phyloP scores from a whole-genome alignment of 1,284 basidiomycete genomes.

The Apiotrichum porosum region DNA sequence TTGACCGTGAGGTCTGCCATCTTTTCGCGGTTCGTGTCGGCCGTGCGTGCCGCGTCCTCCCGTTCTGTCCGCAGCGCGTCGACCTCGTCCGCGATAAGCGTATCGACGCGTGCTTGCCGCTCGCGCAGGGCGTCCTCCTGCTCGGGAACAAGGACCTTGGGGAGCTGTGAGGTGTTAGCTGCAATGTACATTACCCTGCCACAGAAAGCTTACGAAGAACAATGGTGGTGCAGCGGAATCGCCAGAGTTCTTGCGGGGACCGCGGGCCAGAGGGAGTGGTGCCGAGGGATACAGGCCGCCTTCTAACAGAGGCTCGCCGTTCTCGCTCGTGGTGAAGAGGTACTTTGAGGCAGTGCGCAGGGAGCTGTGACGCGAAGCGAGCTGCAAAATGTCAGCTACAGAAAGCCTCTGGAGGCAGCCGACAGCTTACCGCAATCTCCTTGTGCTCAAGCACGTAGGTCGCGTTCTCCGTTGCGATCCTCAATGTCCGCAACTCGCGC shows the following conservation, averaged over 20 bases:
- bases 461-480: slow-evolving; percentile 36
- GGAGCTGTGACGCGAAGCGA: slow-evolving; percentile 33
- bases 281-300: slow-evolving; percentile 27
- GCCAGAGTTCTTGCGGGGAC: slow-evolving; percentile 27
- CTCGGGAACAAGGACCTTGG: slow-evolving; percentile 38
- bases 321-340: slow-evolving; percentile 30
- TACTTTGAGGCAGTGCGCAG: slow-evolving; percentile 34
- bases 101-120: slow-evolving; percentile 28
- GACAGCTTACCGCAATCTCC: slow-evolving; percentile 40
- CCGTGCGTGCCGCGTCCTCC: slow-evolving; percentile 16
- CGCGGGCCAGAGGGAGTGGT: slow-evolving; percentile 35
- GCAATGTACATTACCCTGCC: background rate
- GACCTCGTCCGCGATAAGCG: slow-evolving; percentile 32
- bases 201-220: slow-evolving; percentile 37
- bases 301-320: slow-evolving; percentile 12
- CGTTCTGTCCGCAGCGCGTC: slow-evolving; percentile 30
- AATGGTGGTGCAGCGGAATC: slow-evolving; percentile 24
- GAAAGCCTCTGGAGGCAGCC: too few relatives aligned
- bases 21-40: slow-evolving; percentile 18
- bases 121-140: slow-evolving; percentile 34
- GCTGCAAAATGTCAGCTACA: too few relatives aligned
- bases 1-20: slow-evolving; percentile 29
- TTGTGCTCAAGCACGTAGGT: slow-evolving; percentile 38
- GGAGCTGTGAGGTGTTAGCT: slow-evolving; percentile 27
- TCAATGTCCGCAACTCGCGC: slow-evolving; percentile 35